A percentile compares a stretch with the other conserved stretches of the same genome.
These are phyloP conservation scores for Lantana camara DNA, from an alignment of 257 asterid genomes.

Conservation along the genomic window DNA sequence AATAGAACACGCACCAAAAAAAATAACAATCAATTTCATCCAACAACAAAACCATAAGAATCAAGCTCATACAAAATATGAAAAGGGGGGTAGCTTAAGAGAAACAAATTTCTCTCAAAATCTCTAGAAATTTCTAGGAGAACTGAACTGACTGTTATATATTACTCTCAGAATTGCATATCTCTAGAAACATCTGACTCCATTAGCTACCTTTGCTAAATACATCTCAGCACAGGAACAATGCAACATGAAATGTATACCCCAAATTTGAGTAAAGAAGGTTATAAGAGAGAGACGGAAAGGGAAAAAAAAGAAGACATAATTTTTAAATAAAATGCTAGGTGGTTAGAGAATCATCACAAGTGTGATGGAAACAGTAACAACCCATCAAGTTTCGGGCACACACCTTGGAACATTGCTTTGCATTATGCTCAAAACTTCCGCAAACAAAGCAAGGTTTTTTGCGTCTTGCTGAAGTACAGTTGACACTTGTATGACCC, in stretches of 20 bases:
- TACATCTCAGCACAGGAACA: neutral
- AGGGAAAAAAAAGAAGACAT: neutral
- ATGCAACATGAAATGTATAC: neutral
- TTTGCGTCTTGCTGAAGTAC: constrained; percentile 80
- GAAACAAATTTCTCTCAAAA: neutral
- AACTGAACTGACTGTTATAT: neutral
- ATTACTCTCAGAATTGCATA: neutral
- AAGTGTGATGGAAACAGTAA: neutral
- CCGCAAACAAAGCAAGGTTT: constrained; percentile 98
- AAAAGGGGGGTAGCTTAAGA: neutral
- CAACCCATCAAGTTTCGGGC: constrained; percentile 5
- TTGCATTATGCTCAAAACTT: constrained; percentile 81
- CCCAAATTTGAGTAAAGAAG: neutral
- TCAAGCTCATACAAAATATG: neutral
- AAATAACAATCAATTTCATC: neutral
- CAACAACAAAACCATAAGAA: neutral
- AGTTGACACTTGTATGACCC: constrained; percentile 76
- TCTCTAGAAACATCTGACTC: neutral
- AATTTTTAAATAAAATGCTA: neutral
- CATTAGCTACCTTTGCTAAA: neutral
- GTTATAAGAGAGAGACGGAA: neutral
- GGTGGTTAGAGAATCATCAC: neutral
- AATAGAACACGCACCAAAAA: neutral
- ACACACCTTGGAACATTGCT: constrained; percentile 76
- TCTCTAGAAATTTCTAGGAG: no score